phyloP scores from a whole-genome alignment of 202 grass and related monocot species.

The Schoenoplectus triqueter region DNA sequence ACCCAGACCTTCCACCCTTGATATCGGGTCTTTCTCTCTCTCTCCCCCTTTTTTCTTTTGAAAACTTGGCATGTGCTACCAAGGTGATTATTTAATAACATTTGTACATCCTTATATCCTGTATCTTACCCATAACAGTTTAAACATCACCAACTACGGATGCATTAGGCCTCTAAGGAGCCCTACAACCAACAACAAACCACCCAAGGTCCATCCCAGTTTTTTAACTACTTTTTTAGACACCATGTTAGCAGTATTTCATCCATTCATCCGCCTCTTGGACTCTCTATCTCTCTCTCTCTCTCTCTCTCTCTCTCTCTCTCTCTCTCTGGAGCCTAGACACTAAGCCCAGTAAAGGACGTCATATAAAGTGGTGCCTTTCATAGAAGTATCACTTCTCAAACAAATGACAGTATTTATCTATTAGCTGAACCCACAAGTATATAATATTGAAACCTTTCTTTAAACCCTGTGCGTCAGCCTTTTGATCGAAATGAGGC shows the following conservation, averaged over 20 bases:
- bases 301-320: not conserved
- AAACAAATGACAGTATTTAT: not conserved
- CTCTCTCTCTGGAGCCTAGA: not conserved
- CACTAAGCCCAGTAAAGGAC: not conserved
- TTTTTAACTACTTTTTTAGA: too few relatives aligned
- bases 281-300: not conserved
- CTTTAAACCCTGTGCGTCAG: not conserved
- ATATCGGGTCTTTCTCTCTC: not conserved
- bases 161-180: too few relatives aligned
- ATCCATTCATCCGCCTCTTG: too few relatives aligned
- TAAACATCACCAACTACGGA: too few relatives aligned
- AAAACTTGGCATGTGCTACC: too few relatives aligned
- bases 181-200: too few relatives aligned
- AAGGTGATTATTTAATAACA: too few relatives aligned
- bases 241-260: too few relatives aligned
- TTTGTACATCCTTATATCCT: too few relatives aligned
- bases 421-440: not conserved
- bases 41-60: not conserved
- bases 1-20: not conserved
- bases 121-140: too few relatives aligned
- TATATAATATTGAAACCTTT: not conserved
- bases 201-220: too few relatives aligned
- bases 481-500: not conserved
- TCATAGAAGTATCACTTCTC: conserved; percentile 6
- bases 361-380: not conserved